Evolutionary conservation across 2,329 filamentous ascomycete species (phyloP).

Genomic region (Fusarium subglutinans): DNA sequence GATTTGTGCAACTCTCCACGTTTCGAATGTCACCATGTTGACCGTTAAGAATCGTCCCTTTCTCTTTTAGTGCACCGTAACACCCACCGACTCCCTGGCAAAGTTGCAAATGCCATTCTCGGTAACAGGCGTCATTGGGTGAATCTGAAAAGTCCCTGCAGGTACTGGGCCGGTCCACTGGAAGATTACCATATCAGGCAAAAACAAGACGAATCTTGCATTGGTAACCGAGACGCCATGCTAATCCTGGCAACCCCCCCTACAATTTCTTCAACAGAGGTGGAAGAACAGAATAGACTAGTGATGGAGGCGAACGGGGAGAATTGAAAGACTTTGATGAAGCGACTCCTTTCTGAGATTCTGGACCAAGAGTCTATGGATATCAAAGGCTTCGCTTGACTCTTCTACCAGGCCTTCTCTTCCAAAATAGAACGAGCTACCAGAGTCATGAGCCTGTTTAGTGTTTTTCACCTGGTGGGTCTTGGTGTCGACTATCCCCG

Average conservation of each 20-base stretch:
- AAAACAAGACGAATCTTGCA: slow-evolving; percentile 30
- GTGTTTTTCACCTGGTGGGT: slow-evolving; percentile 22
- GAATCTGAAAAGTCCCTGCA: slow-evolving; percentile 30
- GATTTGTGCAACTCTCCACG: slow-evolving; percentile 10
- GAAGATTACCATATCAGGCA: slow-evolving; percentile 18
- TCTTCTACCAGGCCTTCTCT: slow-evolving; percentile 1
- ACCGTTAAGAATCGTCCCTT: slow-evolving; percentile 15
- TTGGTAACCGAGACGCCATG: slow-evolving; percentile 20
- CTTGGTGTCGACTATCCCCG: background rate
- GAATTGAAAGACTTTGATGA: background rate
- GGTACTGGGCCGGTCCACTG: slow-evolving; percentile 25
- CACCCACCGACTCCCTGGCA: slow-evolving; percentile 14
- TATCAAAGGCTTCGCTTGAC: background rate
- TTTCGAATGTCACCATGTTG: background rate
- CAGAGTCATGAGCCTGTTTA: slow-evolving; percentile 36
- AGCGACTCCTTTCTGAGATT: background rate
- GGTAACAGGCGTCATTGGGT: slow-evolving; percentile 28
- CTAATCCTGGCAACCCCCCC: slow-evolving; percentile 8
- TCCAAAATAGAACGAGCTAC: slow-evolving; percentile 31
- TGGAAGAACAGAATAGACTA: background rate
- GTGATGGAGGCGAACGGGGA: background rate
- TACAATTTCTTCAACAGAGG: slow-evolving; percentile 17
- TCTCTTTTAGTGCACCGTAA: slow-evolving; percentile 17
- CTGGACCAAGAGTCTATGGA: slow-evolving; percentile 2
- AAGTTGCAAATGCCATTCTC: slow-evolving; percentile 21